Conservation (phyloP, 306 rosid species). For the Pyrus pyrifolia region DNA sequence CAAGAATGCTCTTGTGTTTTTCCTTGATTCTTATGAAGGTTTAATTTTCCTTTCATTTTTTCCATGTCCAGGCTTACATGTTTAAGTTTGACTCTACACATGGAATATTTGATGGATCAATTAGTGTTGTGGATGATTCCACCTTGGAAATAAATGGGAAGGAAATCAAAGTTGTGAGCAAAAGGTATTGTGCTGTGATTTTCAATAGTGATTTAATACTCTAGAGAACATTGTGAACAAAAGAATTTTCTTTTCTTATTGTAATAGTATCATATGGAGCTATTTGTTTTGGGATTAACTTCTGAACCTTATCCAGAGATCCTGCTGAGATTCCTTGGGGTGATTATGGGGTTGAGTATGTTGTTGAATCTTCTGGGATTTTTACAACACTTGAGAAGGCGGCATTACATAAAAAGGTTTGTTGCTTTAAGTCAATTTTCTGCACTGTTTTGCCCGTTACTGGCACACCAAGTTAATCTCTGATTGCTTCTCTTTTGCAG, state of each 20-base stretch:
- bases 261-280: no score
- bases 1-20: not conserved
- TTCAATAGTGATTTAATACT: not conserved
- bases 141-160: slow-evolving; percentile 88
- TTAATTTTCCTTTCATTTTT: not conserved
- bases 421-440: not conserved
- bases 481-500: slow-evolving; percentile 37
- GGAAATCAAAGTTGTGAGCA: slow-evolving; percentile 60
- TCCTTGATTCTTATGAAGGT: not conserved
- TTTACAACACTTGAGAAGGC: slow-evolving; percentile 85
- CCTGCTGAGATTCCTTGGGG: slow-evolving; percentile 97
- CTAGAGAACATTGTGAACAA: not conserved
- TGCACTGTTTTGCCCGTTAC: not conserved
- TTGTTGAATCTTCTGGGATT: slow-evolving; percentile 89
- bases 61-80: slow-evolving; percentile 80
- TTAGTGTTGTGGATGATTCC: slow-evolving; percentile 55
- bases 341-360: slow-evolving; percentile 82
- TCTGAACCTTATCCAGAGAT: slow-evolving; percentile 43
- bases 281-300: not conserved
- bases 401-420: slow-evolving; percentile 69
- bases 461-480: slow-evolving; percentile 5
- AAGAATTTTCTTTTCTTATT: not conserved
- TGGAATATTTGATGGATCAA: slow-evolving; percentile 69
- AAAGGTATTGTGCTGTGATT: slow-evolving; percentile 44
- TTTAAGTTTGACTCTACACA: slow-evolving; percentile 93